Base-by-base conservation (phyloP, 176 grass and related monocot species). In the Zizania latifolia region DNA sequence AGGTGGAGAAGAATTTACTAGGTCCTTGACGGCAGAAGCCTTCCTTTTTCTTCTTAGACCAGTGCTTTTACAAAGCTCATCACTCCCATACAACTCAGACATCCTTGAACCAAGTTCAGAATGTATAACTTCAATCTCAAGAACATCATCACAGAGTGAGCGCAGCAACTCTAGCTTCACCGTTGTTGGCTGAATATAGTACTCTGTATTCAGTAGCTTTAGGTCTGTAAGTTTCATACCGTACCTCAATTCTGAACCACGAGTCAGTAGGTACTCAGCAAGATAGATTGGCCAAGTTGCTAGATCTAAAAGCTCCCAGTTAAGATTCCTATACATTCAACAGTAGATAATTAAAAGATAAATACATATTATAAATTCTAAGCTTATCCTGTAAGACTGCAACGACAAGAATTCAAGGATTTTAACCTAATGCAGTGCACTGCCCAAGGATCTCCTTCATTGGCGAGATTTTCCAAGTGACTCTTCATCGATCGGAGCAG, bases 211-310 rank as follows among this genome's bases (percentile, higher is more conserved):
- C 83, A 88, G 31, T 24, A 95, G 71, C n/a, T 78, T 92, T 63
- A 92, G 74, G 59, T 95, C 84, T 58, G 89, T 78, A 69, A 94
- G 84, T 76, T 95, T 90, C 51, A 89, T 75, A 61, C 38, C 38
- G 71, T 86, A 78, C 56, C 82, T 95, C 68, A 87, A 72, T 80
- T 84, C 82, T 79, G 92, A 80, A 58, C 85, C 68, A 23, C 82
- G 90, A 72, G 90, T 76, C 68, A 99, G 61, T 40, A 92, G 84
- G 74, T 99, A 99, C 61, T 94, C 92, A 50, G 89, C 89, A 43
- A 99, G 89, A 84, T 86, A 99, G 56, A 99, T 79, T 36, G 96
- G 96, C 96, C 96, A 99, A 6, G 96, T 99, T 65, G 90, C 83
- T 71, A 92, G 83, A 82, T 99, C 92, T 58, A 99, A 77, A 16